Percentiles rank a stretch among this genome's conserved stretches.
Conservation (phyloP, 768 basidiomycete genomes). For the Lentinula boryana region DNA sequence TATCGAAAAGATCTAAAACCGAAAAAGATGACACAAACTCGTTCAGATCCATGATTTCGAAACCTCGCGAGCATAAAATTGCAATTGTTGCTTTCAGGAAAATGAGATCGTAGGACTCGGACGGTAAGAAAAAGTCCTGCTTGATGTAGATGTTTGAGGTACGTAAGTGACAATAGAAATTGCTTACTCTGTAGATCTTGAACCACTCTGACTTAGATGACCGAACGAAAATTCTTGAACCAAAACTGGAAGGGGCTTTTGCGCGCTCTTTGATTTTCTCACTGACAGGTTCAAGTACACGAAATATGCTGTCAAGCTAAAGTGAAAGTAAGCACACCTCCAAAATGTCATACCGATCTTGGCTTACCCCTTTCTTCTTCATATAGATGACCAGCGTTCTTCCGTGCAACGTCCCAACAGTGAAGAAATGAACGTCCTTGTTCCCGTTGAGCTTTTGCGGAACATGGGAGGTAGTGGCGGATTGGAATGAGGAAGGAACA, state of each 20-base stretch:
- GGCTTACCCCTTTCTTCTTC: slow-evolving; percentile 69
- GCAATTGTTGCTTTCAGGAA: slow-evolving; percentile 94
- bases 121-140: slow-evolving; percentile 79
- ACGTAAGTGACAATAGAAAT: background rate
- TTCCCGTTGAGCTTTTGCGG: slow-evolving; percentile 90
- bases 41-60: slow-evolving; percentile 97
- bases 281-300: slow-evolving; percentile 89
- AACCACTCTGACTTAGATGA: slow-evolving; percentile 91
- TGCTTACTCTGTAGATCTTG: slow-evolving; percentile 67
- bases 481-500: slow-evolving; percentile 78
- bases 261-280: slow-evolving; percentile 80
- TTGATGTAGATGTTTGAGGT: background rate
- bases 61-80: slow-evolving; percentile 89
- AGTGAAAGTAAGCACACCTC: slow-evolving; percentile 60
- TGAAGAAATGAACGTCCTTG: slow-evolving; percentile 94
- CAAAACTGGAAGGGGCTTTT: slow-evolving; percentile 64
- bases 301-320: slow-evolving; percentile 86
- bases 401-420: slow-evolving; percentile 80
- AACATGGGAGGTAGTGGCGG: slow-evolving; percentile 60
- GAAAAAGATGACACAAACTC: slow-evolving; percentile 51
- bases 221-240: slow-evolving; percentile 71
- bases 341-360: slow-evolving; percentile 61
- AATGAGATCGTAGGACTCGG: slow-evolving; percentile 84
- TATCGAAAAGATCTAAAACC: slow-evolving; percentile 65
- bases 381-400: slow-evolving; percentile 80